Evolutionary conservation across 441 rosid species (phyloP).

Genomic region (Corymbia citriodora): DNA sequence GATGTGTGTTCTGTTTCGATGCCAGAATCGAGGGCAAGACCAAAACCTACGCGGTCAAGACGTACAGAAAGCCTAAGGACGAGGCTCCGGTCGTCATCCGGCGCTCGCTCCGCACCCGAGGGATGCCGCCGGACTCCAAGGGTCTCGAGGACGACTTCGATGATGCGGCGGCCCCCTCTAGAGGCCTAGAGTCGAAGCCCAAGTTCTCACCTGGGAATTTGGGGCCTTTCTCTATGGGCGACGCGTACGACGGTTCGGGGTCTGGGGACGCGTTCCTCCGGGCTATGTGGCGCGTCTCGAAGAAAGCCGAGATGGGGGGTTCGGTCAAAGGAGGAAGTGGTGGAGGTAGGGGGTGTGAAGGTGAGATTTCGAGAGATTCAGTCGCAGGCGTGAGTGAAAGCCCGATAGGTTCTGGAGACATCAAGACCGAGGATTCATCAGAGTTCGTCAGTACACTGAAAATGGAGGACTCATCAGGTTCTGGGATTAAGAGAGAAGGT

Average conservation of each 20-base stretch:
- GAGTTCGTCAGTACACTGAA: slow-evolving; percentile 33
- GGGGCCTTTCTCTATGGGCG: slow-evolving; percentile 49
- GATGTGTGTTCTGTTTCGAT: background rate
- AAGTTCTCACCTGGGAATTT: slow-evolving; percentile 15
- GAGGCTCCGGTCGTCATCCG: slow-evolving; percentile 50
- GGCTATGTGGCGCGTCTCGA: slow-evolving; percentile 20
- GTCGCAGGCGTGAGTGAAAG: background rate
- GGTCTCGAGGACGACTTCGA: slow-evolving; percentile 26
- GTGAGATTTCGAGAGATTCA: background rate
- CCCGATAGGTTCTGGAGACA: background rate
- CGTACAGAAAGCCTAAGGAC: slow-evolving; percentile 37
- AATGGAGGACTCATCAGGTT: slow-evolving; percentile 22
- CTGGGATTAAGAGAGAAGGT: slow-evolving; percentile 17
- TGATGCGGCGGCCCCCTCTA: background rate
- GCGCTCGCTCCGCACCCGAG: slow-evolving; percentile 59
- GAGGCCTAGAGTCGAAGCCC: background rate
- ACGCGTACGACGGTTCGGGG: slow-evolving; percentile 31
- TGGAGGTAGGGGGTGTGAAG: background rate
- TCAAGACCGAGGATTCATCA: slow-evolving; percentile 2
- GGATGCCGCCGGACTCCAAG: slow-evolving; percentile 53
- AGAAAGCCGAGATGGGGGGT: slow-evolving; percentile 1
- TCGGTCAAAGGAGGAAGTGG: background rate
- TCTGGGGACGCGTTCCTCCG: slow-evolving; percentile 29
- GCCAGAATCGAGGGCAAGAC: slow-evolving; percentile 24
- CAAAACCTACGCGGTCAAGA: slow-evolving; percentile 29